phyloP scores from a whole-genome alignment of 768 basidiomycete species.

The Leucosporidium scottii region DNA sequence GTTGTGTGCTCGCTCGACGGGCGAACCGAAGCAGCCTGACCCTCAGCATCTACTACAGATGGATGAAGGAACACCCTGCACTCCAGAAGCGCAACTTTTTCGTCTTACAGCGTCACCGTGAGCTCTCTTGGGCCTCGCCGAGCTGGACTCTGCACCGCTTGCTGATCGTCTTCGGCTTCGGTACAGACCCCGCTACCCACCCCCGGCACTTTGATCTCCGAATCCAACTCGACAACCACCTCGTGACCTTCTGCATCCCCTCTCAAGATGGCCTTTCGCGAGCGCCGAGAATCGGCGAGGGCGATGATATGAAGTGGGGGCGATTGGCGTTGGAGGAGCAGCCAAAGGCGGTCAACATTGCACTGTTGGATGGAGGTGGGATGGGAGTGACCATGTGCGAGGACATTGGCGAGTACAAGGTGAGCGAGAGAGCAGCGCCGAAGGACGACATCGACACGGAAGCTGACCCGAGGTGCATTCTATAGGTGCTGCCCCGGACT shows the following conservation, averaged over 20 bases:
- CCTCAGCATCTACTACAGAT: no score
- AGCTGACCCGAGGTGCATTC: not conserved
- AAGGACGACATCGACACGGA: not conserved
- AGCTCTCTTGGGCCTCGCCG: not conserved
- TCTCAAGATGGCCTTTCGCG: not conserved
- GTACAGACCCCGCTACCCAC: slow-evolving; percentile 9
- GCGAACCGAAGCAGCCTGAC: no score
- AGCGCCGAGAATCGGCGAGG: not conserved
- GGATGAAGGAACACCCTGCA: not conserved
- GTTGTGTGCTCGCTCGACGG: no score
- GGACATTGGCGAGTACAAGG: slow-evolving; percentile 21
- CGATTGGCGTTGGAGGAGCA: no score
- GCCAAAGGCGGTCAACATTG: no score
- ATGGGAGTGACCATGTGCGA: not conserved
- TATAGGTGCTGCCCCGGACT: not conserved
- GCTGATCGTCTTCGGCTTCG: no score
- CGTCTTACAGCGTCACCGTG: slow-evolving; percentile 19
- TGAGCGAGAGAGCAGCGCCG: not conserved
- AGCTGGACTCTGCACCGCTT: not conserved
- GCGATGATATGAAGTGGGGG: no score
- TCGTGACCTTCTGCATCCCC: slow-evolving; percentile 19
- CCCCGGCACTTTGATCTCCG: slow-evolving; percentile 24
- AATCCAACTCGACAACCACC: slow-evolving; percentile 12
- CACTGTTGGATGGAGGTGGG: no score
- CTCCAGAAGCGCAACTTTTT: slow-evolving; percentile 25